phyloP scores from a whole-genome alignment of 2,329 filamentous ascomycete genomes.

The Xylaria sp. region DNA sequence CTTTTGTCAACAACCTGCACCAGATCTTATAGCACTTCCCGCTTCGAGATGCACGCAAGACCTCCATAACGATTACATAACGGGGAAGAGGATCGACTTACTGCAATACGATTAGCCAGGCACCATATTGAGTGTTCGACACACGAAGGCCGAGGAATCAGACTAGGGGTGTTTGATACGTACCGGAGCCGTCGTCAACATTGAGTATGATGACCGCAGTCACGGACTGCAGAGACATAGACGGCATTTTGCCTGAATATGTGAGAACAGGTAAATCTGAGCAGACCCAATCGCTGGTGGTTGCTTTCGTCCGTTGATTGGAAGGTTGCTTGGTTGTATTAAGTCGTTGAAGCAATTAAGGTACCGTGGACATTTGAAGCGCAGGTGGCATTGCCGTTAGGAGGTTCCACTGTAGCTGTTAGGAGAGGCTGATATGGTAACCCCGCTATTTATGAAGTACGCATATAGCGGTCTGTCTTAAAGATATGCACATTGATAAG shows the following conservation, averaged over 20 bases:
- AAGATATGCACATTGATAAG: conserved; percentile 1
- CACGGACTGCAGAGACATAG: conserved; percentile 79
- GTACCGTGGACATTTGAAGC: conserved; percentile 6
- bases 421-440: conserved; percentile 34
- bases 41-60: not conserved
- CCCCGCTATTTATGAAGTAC: conserved; percentile 20
- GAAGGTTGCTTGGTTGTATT: not conserved
- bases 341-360: not conserved
- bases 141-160: not conserved
- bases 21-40: not conserved
- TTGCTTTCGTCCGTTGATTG: not conserved
- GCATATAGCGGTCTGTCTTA: conserved; percentile 10
- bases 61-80: not conserved
- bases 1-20: conserved; percentile 17
- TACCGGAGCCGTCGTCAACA: conserved; percentile 81
- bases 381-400: conserved; percentile 23
- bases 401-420: not conserved
- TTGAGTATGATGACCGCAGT: conserved; percentile 82
- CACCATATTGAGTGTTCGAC: conserved; percentile 16
- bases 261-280: not conserved
- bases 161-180: conserved; percentile 19
- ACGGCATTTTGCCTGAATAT: conserved; percentile 65
- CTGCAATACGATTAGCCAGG: conserved; percentile 31
- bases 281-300: conserved; percentile 15
- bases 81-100: conserved; percentile 24